These are phyloP conservation scores for Alternaria longipes DNA, from an alignment of 2,329 filamentous ascomycete genomes.

Conservation along the genomic window DNA sequence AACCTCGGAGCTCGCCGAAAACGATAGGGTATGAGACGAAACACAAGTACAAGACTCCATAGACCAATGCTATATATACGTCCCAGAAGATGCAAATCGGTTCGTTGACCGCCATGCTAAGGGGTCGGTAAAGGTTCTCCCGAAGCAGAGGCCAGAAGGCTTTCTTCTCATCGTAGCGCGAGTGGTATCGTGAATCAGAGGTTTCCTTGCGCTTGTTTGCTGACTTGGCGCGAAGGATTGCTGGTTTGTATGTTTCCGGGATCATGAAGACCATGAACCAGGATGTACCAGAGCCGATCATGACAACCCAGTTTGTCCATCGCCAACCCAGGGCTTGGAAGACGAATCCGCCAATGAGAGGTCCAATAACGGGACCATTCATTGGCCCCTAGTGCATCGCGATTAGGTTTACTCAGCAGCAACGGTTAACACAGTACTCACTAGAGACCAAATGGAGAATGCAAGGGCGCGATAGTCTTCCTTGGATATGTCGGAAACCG, in stretches of 20 bases:
- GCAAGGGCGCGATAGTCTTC: slow-evolving; percentile 83
- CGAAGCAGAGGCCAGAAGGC: slow-evolving; percentile 74
- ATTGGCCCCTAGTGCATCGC: slow-evolving; percentile 67
- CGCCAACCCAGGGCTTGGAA: slow-evolving; percentile 83
- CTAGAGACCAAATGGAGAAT: slow-evolving; percentile 81
- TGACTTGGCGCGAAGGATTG: slow-evolving; percentile 78
- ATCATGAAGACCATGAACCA: slow-evolving; percentile 67
- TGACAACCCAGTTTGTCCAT: slow-evolving; percentile 78
- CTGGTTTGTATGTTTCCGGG: slow-evolving; percentile 81
- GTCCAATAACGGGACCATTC: slow-evolving; percentile 66
- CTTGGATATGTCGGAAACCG: slow-evolving; percentile 81
- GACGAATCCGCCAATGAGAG: slow-evolving; percentile 82
- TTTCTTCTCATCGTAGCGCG: slow-evolving; percentile 80
- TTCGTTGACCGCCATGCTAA: slow-evolving; percentile 79
- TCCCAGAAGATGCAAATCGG: slow-evolving; percentile 87
- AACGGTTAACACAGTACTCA: too few species aligned
- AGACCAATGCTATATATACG: slow-evolving; percentile 77
- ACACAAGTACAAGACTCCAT: slow-evolving; percentile 87
- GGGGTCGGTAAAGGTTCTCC: slow-evolving; percentile 78
- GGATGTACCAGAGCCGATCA: slow-evolving; percentile 72
- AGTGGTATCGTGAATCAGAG: slow-evolving; percentile 76
- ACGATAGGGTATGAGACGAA: slow-evolving; percentile 92
- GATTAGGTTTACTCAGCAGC: too few species aligned
- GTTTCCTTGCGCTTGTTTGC: slow-evolving; percentile 74
- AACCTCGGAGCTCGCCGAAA: slow-evolving; percentile 78